Conservation (phyloP, 352 stramenopile genomes). For the Phytophthora kernoviae region DNA sequence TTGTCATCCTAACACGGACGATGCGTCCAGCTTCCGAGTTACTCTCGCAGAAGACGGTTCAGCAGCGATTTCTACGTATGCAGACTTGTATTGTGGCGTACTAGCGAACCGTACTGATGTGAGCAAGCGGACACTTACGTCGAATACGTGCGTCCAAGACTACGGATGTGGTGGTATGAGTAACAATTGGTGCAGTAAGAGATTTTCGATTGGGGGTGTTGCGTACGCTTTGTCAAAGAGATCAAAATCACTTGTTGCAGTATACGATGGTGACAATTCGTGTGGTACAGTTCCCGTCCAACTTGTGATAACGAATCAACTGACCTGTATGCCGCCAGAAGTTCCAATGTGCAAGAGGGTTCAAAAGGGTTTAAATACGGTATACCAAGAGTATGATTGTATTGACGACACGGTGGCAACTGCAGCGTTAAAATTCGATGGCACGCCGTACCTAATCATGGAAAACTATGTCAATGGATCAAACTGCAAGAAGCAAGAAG, state of each 20-base stretch:
- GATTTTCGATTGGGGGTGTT: conserved; percentile 9
- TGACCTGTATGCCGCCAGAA: no score
- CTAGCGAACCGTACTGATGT: background rate
- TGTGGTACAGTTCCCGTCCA: no score
- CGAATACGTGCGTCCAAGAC: background rate
- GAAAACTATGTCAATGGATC: conserved; percentile 2
- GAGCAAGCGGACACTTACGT: background rate
- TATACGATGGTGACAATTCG: no score
- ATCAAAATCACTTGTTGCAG: no score
- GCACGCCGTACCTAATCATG: conserved; percentile 13
- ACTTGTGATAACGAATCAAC: no score
- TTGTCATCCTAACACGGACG: conserved; percentile 9
- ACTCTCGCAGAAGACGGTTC: background rate
- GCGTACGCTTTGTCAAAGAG: conserved; percentile 3
- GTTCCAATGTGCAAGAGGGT: conserved; percentile 1
- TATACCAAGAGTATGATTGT: conserved; percentile 1
- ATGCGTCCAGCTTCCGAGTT: conserved; percentile 7
- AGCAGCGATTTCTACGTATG: conserved; percentile 7
- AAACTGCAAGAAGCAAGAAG: background rate
- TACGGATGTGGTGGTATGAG: background rate
- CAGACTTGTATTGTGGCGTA: background rate
- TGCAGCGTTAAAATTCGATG: conserved; percentile 1
- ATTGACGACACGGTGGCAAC: background rate
- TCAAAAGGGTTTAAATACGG: background rate
- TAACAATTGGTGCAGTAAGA: conserved; percentile 5